Percentiles rank a stretch among this genome's conserved stretches.
Evolutionary conservation across 2,329 filamentous ascomycete genomes (phyloP).

Genomic region (Ascosphaera apis): DNA sequence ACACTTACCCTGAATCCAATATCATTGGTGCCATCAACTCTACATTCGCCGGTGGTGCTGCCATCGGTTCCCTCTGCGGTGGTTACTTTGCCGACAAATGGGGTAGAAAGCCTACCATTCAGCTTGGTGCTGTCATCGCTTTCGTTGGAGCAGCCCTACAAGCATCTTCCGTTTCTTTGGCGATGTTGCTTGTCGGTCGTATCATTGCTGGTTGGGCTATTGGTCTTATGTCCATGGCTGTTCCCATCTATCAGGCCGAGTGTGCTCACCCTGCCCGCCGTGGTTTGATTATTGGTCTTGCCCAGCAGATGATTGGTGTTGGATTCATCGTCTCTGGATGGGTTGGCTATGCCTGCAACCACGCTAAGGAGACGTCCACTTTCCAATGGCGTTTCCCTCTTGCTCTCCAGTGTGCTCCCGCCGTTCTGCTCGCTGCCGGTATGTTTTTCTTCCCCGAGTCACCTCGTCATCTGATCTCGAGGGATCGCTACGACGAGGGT

Average conservation of each 20-base stretch:
- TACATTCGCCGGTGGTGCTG: conserved; percentile 28
- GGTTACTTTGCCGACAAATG: conserved; percentile 37
- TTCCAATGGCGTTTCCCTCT: conserved; percentile 20
- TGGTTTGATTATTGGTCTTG: conserved; percentile 23
- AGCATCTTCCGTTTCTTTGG: conserved; percentile 29
- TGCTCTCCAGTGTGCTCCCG: conserved; percentile 23
- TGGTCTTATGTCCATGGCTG: conserved; percentile 24
- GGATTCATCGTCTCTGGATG: conserved; percentile 22
- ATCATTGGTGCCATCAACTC: conserved; percentile 35
- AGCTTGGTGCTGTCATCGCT: conserved; percentile 35
- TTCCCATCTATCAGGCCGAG: conserved; percentile 42
- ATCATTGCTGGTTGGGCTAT: conserved; percentile 26
- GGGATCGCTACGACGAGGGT: conserved; percentile 26
- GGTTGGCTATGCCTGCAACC: conserved; percentile 6
- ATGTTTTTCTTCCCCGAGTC: conserved; percentile 14
- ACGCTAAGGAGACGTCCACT: conserved; percentile 11
- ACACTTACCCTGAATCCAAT: conserved; percentile 21
- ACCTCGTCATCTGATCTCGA: conserved; percentile 16
- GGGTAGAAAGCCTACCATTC: conserved; percentile 35
- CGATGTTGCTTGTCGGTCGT: conserved; percentile 35
- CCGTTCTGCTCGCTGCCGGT: conserved; percentile 19
- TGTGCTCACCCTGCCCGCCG: conserved; percentile 35
- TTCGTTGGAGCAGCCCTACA: conserved; percentile 36
- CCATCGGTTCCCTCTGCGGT: conserved; percentile 25
- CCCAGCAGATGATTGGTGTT: conserved; percentile 23